Conservation (phyloP, 1,139 yeast genomes). For the Yamadazyma conglobata region DNA sequence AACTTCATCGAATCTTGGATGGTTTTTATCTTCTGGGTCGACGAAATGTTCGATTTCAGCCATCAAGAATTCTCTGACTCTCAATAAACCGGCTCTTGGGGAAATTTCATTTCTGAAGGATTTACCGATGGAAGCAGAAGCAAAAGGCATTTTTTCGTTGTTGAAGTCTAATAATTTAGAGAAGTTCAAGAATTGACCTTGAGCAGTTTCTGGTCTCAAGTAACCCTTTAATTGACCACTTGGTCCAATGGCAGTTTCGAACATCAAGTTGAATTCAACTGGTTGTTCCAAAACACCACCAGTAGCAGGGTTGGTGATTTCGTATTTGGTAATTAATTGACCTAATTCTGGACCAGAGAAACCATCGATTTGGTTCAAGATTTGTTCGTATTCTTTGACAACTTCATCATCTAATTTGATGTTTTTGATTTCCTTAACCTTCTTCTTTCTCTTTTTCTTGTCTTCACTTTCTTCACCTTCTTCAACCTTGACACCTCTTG, state of each 20-base stretch:
- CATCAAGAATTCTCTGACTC: constrained; percentile 98
- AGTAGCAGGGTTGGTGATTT: constrained; percentile 88
- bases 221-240: constrained; percentile 95
- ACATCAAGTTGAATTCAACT: constrained; percentile 95
- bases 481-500: constrained; percentile 67
- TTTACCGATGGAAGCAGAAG: constrained; percentile 97
- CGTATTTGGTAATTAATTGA: constrained; percentile 72
- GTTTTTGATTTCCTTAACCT: constrained; percentile 92
- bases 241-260: constrained; percentile 98
- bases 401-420: constrained; percentile 78
- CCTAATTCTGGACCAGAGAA: constrained; percentile 92
- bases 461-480: constrained; percentile 62
- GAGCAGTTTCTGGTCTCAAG: constrained; percentile 98
- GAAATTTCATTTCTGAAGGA: constrained; percentile 98
- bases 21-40: constrained; percentile 85
- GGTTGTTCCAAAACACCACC: constrained; percentile 87
- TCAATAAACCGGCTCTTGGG: constrained; percentile 94
- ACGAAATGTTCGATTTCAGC: constrained; percentile 99
- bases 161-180: constrained; percentile 89
- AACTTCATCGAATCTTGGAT: constrained; percentile 75
- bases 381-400: constrained; percentile 75
- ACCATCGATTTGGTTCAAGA: constrained; percentile 93
- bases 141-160: constrained; percentile 97
- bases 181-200: constrained; percentile 97
- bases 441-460: constrained; percentile 89